These are phyloP conservation scores for Paspalum notatum DNA, from an alignment of 176 grass and related monocot species.

Conservation along the genomic window DNA sequence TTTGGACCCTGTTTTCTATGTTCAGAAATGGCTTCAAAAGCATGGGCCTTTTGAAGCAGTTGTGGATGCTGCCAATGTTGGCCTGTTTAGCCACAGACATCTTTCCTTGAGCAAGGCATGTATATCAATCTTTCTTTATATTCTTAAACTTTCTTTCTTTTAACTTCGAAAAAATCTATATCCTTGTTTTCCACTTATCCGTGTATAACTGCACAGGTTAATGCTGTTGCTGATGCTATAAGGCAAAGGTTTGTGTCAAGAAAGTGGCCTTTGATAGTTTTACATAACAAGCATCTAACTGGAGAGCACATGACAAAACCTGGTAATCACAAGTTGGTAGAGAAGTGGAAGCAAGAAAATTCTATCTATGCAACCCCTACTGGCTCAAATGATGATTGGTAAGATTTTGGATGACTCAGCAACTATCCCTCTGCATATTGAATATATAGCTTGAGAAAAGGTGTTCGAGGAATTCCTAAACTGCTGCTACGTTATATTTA, in stretches of 20 bases:
- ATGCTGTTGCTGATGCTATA: slow-evolving; percentile 59
- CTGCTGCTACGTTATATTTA: neutral
- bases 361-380: slow-evolving; percentile 77
- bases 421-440: slow-evolving; percentile 15
- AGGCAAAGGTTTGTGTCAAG: slow-evolving; percentile 46
- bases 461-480: neutral
- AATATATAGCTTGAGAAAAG: slow-evolving; percentile 11
- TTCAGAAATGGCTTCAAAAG: slow-evolving; percentile 67
- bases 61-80: slow-evolving; percentile 72
- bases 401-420: slow-evolving; percentile 33
- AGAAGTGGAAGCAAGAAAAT: slow-evolving; percentile 65
- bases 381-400: slow-evolving; percentile 85
- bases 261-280: slow-evolving; percentile 63
- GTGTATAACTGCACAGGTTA: slow-evolving; percentile 51
- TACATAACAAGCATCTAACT: slow-evolving; percentile 65
- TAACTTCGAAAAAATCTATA: neutral
- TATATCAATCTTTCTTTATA: slow-evolving; percentile 15
- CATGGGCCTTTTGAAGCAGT: slow-evolving; percentile 70
- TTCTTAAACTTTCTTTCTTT: slow-evolving; percentile 10
- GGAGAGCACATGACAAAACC: slow-evolving; percentile 53
- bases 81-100: slow-evolving; percentile 56
- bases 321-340: slow-evolving; percentile 45
- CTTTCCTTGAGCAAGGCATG: slow-evolving; percentile 66
- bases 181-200: neutral
- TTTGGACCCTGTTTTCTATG: neutral